These are phyloP conservation scores for Pythium phragmiticola DNA, from an alignment of 352 stramenopile species.

Conservation along the genomic window DNA sequence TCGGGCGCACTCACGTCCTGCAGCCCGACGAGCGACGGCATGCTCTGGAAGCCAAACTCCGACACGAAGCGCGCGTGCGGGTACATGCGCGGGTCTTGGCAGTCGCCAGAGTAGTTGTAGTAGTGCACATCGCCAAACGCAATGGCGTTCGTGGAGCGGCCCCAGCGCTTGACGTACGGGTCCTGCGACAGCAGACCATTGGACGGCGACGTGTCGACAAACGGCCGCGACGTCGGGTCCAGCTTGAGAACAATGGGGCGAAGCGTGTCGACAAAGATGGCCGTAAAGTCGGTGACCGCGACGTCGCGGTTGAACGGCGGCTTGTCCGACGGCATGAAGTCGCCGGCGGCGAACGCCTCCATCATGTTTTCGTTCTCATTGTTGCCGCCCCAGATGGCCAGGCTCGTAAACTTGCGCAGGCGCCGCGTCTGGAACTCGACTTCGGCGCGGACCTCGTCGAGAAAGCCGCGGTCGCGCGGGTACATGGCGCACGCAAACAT, in stretches of 20 bases:
- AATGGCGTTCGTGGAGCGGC: constrained; percentile 44
- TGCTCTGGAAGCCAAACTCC: constrained; percentile 87
- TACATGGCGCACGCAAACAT: constrained; percentile 91
- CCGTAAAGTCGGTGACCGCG: constrained; percentile 75
- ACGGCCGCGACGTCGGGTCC: constrained; percentile 49
- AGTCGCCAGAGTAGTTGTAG: constrained; percentile 83
- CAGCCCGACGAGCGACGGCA: constrained; percentile 58
- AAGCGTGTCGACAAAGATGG: constrained; percentile 79
- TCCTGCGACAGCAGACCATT: constrained; percentile 77
- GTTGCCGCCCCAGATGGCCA: constrained; percentile 89
- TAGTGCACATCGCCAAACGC: constrained; percentile 83
- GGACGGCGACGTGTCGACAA: constrained; percentile 87
- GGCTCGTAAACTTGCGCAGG: constrained; percentile 74
- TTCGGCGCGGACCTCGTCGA: constrained; percentile 55
- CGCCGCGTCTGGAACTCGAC: constrained; percentile 60
- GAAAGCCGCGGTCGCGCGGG: constrained; percentile 63
- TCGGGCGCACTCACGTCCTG: constrained; percentile 40
- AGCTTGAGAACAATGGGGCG: constrained; percentile 47
- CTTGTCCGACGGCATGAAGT: constrained; percentile 48
- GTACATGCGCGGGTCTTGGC: constrained; percentile 70
- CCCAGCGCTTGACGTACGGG: constrained; percentile 85
- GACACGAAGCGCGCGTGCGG: constrained; percentile 77
- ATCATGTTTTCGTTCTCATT: constrained; percentile 92
- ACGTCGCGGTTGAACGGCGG: constrained; percentile 71
- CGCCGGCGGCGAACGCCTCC: constrained; percentile 60